Conservation (phyloP, 148 eudicot species). For the Heliamphora exappendiculata region DNA sequence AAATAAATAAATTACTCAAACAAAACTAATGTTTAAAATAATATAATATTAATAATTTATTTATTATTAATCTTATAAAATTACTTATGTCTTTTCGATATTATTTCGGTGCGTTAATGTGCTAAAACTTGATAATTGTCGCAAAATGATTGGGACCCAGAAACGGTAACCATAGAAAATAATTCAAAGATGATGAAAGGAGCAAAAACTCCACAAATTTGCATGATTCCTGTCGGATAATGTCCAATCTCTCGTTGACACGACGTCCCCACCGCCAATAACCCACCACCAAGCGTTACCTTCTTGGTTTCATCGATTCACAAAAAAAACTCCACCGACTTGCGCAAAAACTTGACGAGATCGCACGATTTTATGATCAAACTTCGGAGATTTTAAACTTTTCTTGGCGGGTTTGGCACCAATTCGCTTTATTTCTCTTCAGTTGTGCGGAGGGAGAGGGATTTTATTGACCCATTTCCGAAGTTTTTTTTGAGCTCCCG, state of each 20-base stretch:
- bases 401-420: constrained; percentile 5
- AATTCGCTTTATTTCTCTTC: background rate
- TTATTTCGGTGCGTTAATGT: no score
- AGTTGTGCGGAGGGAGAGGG: background rate
- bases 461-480: background rate
- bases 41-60: no score
- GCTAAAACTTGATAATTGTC: no score
- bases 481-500: background rate
- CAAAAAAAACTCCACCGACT: background rate
- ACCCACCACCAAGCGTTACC: background rate
- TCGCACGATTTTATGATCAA: background rate
- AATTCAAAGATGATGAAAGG: background rate
- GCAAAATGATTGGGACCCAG: no score
- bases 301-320: background rate
- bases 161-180: background rate
- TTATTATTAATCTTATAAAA: no score
- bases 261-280: background rate
- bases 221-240: constrained; percentile 1
- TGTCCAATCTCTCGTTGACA: background rate
- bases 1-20: no score
- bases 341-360: background rate
- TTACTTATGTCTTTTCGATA: no score
- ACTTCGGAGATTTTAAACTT: background rate
- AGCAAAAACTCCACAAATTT: background rate
- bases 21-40: background rate